phyloP scores from a whole-genome alignment of 2,329 filamentous ascomycete species.

The Penicillium sclerotiorum region DNA sequence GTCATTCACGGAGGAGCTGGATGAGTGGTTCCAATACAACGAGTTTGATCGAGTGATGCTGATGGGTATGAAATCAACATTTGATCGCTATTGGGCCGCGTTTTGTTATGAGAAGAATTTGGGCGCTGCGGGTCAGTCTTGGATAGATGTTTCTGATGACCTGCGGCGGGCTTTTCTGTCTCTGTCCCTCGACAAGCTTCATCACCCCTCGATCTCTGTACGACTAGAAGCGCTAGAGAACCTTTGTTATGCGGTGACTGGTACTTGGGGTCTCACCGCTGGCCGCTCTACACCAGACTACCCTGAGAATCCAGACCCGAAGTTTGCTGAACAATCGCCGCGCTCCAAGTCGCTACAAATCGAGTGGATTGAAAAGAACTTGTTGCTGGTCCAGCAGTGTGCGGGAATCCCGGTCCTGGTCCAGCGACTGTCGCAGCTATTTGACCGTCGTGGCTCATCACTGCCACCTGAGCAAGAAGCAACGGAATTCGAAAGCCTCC shows the following conservation, averaged over 20 bases:
- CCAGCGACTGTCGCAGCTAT: constrained; percentile 40
- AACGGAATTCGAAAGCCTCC: constrained; percentile 34
- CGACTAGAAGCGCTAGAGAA: constrained; percentile 51
- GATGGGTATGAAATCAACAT: constrained; percentile 72
- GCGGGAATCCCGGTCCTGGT: constrained; percentile 40
- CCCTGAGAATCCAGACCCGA: constrained; percentile 33
- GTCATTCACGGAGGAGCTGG: constrained; percentile 80
- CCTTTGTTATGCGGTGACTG: constrained; percentile 61
- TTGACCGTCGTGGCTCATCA: constrained; percentile 39
- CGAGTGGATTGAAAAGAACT: constrained; percentile 49
- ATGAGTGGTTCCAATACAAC: constrained; percentile 97
- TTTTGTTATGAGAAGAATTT: constrained; percentile 44
- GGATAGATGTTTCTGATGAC: constrained; percentile 66
- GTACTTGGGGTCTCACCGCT: constrained; percentile 71
- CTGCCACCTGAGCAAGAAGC: constrained; percentile 27
- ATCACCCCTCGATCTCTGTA: constrained; percentile 41
- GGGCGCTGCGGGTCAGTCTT: constrained; percentile 54
- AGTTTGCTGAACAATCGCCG: constrained; percentile 44
- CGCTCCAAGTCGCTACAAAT: constrained; percentile 53
- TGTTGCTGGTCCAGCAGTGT: constrained; percentile 40
- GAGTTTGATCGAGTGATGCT: constrained; percentile 82
- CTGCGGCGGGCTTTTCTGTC: constrained; percentile 46
- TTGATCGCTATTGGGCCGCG: constrained; percentile 73
- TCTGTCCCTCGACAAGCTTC: constrained; percentile 40
- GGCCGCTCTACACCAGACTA: constrained; percentile 44